A percentile compares a stretch with the other conserved stretches of the same genome.
Conservation (phyloP, 2,329 filamentous ascomycete genomes). For the Monosporascus cannonballus region DNA sequence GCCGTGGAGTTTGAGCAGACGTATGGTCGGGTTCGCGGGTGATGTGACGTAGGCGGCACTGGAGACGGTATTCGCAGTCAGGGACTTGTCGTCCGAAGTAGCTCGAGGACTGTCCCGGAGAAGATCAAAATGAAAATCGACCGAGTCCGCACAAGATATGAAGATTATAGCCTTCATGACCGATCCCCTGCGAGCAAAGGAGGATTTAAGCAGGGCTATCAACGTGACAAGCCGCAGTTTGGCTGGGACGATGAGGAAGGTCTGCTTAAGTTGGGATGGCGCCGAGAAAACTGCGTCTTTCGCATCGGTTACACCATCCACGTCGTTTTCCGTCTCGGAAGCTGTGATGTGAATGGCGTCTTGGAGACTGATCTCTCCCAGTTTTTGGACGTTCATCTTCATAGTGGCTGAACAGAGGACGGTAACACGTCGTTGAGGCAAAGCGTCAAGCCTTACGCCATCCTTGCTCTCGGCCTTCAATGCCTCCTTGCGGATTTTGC, state of each 20-base stretch:
- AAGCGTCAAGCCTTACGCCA: conserved; percentile 50
- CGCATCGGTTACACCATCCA: conserved; percentile 37
- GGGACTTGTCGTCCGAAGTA: conserved; percentile 19
- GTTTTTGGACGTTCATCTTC: conserved; percentile 92
- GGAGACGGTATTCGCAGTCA: conserved; percentile 56
- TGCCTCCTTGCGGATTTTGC: conserved; percentile 63
- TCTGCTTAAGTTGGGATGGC: conserved; percentile 89
- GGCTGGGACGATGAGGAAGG: conserved; percentile 78
- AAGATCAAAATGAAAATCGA: conserved; percentile 92
- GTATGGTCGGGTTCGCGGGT: conserved; percentile 64
- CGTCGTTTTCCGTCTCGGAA: conserved; percentile 43
- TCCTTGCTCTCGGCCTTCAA: conserved; percentile 55
- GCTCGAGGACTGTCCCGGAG: conserved; percentile 44
- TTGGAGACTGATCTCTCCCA: conserved; percentile 92
- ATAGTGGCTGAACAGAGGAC: conserved; percentile 94
- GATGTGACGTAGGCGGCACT: conserved; percentile 68
- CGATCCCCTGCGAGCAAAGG: conserved; percentile 81
- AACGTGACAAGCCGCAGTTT: conserved; percentile 89
- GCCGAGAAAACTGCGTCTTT: conserved; percentile 63
- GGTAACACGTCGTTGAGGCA: conserved; percentile 74
- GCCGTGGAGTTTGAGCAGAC: conserved; percentile 82
- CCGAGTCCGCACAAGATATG: conserved; percentile 92
- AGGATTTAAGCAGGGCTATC: conserved; percentile 74
- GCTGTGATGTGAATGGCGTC: conserved; percentile 84
- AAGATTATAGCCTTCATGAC: conserved; percentile 98